These are phyloP conservation scores for Coemansia sp. DNA, from an alignment of 192 early-diverging fungal species.

Conservation along the genomic window DNA sequence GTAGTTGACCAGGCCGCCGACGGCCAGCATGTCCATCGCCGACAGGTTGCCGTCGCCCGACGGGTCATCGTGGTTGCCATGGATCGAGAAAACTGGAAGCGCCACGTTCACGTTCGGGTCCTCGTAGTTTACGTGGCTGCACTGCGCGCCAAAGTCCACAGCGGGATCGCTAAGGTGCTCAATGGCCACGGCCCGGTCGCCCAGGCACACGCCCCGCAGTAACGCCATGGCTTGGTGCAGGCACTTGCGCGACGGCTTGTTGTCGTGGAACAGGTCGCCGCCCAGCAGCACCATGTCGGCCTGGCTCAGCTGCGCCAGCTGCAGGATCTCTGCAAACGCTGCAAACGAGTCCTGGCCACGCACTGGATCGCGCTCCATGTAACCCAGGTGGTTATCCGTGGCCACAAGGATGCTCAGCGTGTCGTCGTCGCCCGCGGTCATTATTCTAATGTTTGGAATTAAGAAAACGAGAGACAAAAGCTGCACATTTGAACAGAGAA, in stretches of 20 bases:
- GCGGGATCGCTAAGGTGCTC: conserved; percentile 76
- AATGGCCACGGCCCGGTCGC: conserved; percentile 63
- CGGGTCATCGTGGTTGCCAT: conserved; percentile 98
- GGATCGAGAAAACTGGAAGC: conserved; percentile 92
- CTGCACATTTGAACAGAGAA: too few species aligned
- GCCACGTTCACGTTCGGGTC: conserved; percentile 84
- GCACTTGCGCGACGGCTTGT: conserved; percentile 79
- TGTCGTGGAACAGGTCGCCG: conserved; percentile 96
- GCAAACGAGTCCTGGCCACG: conserved; percentile 80
- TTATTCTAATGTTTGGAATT: too few species aligned
- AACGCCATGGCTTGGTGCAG: conserved; percentile 70
- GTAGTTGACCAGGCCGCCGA: conserved; percentile 86
- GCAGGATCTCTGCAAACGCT: conserved; percentile 88
- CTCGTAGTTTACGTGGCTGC: conserved; percentile 76
- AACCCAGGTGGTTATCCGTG: conserved; percentile 95
- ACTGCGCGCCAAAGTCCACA: conserved; percentile 64
- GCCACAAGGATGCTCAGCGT: conserved; percentile 69
- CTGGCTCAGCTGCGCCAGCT: conserved; percentile 57
- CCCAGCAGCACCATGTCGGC: conserved; percentile 93
- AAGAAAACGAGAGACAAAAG: too few species aligned
- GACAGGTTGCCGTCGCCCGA: conserved; percentile 79
- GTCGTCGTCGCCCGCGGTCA: conserved; percentile 6
- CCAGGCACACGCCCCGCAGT: conserved; percentile 66
- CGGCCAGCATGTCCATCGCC: conserved; percentile 78
- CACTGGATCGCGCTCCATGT: conserved; percentile 84